Base-by-base conservation (phyloP, 2,329 filamentous ascomycete species). In the Paraphoma chrysanthemicola region DNA sequence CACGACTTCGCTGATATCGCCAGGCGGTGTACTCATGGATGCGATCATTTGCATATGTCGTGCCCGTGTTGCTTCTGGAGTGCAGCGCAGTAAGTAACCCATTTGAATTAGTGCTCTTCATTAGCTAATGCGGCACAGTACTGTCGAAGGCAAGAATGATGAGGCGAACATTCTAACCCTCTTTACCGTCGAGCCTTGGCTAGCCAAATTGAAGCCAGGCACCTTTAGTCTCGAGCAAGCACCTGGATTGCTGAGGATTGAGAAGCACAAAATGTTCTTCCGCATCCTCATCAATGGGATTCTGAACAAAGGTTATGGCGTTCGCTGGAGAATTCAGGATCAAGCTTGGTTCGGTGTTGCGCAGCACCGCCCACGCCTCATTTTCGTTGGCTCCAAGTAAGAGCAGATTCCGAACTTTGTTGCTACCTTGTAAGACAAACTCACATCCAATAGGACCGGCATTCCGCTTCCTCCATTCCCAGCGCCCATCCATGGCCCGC, bases 391-490 rank as follows among this genome's bases (percentile, higher is more conserved):
- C 9, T 67, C 72, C 6, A 59, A 53, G 67, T 71, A 64, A n/a
- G n/a, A n/a, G n/a, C n/a, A n/a, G n/a, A n/a, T n/a, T n/a, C n/a
- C 54, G 23, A 2, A 8, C 31, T 39, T 2, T 18, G 48, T 50
- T 11, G 10, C 44, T 47, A 14, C 28, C 28, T 9, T 29, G 12
- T 23, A 39, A 5, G 12, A 3, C 10, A 44, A 29, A n/a, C 59
- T 66, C 52, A 68, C 46, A 41, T 17, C n/a, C 2, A 18, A 28
- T n/a, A 64, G 67, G 28, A 55, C 56, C 0, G 71, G 66, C 0
- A 57, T 38, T 6, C 71, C 74, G 0, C 33, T 76, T 0, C 72
- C 74, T 0, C 67, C 67, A 0, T 74, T 76, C 28, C 74, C 74
- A 0, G 61, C 61, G 9, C 59, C 65, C 0, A 68, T 58, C 0